Evolutionary conservation across 2,329 filamentous ascomycete genomes (phyloP).

Genomic region (Aaosphaeria arxii): DNA sequence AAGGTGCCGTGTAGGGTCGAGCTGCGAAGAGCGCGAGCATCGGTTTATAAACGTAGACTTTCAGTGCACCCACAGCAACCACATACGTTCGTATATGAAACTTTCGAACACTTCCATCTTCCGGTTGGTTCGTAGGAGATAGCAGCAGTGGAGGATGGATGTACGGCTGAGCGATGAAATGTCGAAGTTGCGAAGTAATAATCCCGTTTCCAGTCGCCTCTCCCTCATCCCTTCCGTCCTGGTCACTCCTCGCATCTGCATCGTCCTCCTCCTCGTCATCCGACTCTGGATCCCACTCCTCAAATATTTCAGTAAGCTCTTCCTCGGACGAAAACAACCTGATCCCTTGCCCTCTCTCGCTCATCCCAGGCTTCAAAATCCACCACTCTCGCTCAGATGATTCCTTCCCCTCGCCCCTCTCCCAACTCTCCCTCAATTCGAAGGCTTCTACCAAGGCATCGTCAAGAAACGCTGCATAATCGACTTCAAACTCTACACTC

Average conservation of each 20-base stretch:
- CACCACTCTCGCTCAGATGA: conserved; percentile 70
- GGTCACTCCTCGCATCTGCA: conserved; percentile 32
- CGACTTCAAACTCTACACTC: conserved; percentile 84
- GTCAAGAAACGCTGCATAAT: conserved; percentile 95
- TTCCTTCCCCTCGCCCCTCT: conserved; percentile 48
- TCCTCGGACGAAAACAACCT: conserved; percentile 81
- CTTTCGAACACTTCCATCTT: conserved; percentile 57
- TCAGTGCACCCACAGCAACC: conserved; percentile 72
- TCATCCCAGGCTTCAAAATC: conserved; percentile 98
- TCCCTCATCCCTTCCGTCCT: conserved; percentile 32
- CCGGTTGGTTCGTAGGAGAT: conserved; percentile 28
- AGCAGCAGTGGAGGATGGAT: conserved; percentile 83
- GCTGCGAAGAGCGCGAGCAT: conserved; percentile 94
- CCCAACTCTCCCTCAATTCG: conserved; percentile 77
- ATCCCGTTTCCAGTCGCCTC: conserved; percentile 52
- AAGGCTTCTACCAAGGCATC: conserved; percentile 89
- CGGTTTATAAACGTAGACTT: conserved; percentile 79
- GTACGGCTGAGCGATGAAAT: conserved; percentile 95
- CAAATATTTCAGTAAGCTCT: conserved; percentile 83
- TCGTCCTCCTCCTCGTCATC: conserved; percentile 53
- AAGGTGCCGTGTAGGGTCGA: conserved; percentile 67
- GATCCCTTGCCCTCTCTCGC: conserved; percentile 91
- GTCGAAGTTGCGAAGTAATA: conserved; percentile 84
- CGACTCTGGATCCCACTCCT: conserved; percentile 79
- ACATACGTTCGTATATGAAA: conserved; percentile 96